Evolutionary conservation across 805 yeast genomes (phyloP).

Genomic region (Metschnikowia drakensbergensis): DNA sequence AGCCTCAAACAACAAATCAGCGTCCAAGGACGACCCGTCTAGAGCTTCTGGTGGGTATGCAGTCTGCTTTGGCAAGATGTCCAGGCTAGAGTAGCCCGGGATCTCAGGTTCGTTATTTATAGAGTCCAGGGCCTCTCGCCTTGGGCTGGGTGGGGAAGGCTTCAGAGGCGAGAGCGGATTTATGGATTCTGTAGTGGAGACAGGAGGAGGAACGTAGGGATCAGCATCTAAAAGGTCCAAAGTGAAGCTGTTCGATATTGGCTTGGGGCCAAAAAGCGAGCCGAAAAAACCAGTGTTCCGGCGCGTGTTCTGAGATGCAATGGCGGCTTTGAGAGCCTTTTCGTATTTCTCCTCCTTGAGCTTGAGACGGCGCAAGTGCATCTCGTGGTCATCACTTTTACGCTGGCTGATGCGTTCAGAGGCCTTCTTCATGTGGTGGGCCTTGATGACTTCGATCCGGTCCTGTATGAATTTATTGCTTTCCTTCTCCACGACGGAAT

Average conservation of each 20-base stretch:
- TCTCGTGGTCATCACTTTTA: constrained; percentile 37
- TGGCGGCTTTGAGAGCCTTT: constrained; percentile 26
- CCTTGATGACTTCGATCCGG: constrained; percentile 35
- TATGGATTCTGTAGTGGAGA: background rate
- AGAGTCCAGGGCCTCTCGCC: background rate
- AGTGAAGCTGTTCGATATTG: constrained; percentile 13
- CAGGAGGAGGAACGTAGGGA: background rate
- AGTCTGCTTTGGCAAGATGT: background rate
- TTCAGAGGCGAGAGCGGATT: background rate
- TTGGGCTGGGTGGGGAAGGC: background rate
- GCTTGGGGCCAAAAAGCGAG: constrained; percentile 25
- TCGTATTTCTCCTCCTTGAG: constrained; percentile 40
- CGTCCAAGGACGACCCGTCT: background rate
- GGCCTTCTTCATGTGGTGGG: constrained; percentile 38
- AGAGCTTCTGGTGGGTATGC: background rate
- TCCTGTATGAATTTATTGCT: constrained; percentile 36
- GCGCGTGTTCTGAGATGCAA: constrained; percentile 19
- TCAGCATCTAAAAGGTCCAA: constrained; percentile 7
- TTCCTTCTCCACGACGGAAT: constrained; percentile 31
- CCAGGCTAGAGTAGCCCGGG: background rate
- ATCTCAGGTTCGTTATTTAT: background rate
- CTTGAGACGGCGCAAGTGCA: constrained; percentile 31
- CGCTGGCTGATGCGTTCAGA: constrained; percentile 36
- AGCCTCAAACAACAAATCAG: background rate
- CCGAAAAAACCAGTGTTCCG: constrained; percentile 29